Evolutionary conservation across 2,329 filamentous ascomycete species (phyloP).

Genomic region (Aspergillus luchuensis): DNA sequence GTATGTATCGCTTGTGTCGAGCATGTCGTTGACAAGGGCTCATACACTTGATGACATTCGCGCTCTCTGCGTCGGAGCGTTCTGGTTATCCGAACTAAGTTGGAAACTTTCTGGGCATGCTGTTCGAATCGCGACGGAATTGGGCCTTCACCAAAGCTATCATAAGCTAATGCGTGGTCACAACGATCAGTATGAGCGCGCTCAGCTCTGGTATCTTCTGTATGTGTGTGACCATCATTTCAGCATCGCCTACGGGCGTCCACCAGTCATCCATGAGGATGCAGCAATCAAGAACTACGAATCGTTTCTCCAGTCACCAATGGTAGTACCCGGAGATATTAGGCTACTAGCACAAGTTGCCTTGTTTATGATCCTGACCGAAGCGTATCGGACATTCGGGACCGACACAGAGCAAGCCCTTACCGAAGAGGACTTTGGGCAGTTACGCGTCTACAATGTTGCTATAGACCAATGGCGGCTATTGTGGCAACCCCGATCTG

Average conservation of each 20-base stretch:
- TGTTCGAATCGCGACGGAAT: constrained; percentile 60
- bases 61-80: constrained; percentile 62
- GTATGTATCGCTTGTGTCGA: constrained; percentile 59
- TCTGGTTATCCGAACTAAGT: constrained; percentile 64
- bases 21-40: constrained; percentile 60
- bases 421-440: constrained; percentile 54
- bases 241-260: constrained; percentile 62
- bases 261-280: constrained; percentile 61
- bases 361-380: constrained; percentile 60
- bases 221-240: constrained; percentile 69
- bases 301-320: constrained; percentile 54
- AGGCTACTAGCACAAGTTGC: constrained; percentile 61
- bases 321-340: constrained; percentile 57
- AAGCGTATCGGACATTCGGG: constrained; percentile 59
- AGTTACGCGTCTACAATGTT: constrained; percentile 51
- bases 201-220: constrained; percentile 63
- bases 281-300: constrained; percentile 60
- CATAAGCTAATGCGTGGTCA: constrained; percentile 53
- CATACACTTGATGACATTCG: constrained; percentile 61
- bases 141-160: constrained; percentile 59
- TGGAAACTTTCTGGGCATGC: constrained; percentile 64
- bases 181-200: constrained; percentile 55
- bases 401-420: constrained; percentile 57
- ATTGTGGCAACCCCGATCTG: constrained; percentile 50
- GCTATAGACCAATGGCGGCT: constrained; percentile 56